Percentiles rank a stretch among this genome's conserved stretches.
Evolutionary conservation across 75 land plant genomes (phyloP).

Genomic region (Cupressus sempervirens): DNA sequence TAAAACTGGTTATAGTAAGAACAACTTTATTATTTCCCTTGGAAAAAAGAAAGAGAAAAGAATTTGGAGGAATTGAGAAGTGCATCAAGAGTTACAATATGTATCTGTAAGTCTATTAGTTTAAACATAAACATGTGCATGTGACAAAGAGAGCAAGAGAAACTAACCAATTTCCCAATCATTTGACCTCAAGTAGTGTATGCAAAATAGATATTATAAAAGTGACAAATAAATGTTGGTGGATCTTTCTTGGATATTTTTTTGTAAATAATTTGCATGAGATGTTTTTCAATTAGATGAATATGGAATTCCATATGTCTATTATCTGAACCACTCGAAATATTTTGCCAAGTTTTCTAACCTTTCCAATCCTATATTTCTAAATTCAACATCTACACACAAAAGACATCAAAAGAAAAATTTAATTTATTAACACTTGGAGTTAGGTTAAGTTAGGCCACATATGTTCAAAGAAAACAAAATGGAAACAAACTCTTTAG

Average conservation of each 20-base stretch:
- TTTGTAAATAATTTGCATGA: slow-evolving; percentile 64
- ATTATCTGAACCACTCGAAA: slow-evolving; percentile 87
- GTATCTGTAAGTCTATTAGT: neutral
- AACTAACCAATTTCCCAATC: slow-evolving; percentile 85
- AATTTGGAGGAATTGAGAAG: neutral
- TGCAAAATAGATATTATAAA: slow-evolving; percentile 93
- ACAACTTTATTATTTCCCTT: neutral
- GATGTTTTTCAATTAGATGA: slow-evolving; percentile 69
- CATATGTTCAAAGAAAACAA: too few species aligned
- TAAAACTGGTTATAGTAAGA: neutral
- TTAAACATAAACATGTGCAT: neutral
- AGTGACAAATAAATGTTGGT: slow-evolving; percentile 95
- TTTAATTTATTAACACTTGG: neutral
- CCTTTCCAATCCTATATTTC: slow-evolving; percentile 90
- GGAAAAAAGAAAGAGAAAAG: neutral
- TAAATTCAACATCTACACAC: slow-evolving; percentile 76
- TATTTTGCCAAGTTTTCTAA: slow-evolving; percentile 69
- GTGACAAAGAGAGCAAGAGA: neutral
- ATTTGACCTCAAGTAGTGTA: slow-evolving; percentile 96
- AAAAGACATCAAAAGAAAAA: neutral
- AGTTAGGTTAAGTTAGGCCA: too few species aligned
- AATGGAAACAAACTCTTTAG: too few species aligned
- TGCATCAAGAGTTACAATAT: neutral
- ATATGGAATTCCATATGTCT: slow-evolving; percentile 85
- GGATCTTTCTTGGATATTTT: slow-evolving; percentile 78